phyloP scores from a whole-genome alignment of 345 rosid species.

The Citrus unshiu region DNA sequence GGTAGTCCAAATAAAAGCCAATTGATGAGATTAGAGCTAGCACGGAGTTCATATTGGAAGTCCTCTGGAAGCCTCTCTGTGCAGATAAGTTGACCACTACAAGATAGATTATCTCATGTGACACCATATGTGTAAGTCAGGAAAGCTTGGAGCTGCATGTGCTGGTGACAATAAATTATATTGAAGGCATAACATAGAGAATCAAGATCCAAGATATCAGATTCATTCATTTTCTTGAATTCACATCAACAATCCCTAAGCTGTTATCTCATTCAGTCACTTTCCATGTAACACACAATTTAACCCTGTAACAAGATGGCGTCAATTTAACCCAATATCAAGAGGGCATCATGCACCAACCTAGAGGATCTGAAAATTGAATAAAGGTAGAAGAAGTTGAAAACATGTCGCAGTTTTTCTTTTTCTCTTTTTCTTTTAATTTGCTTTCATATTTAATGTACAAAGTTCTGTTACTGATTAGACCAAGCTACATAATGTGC shows the following conservation, averaged over 20 bases:
- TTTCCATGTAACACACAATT: constrained; percentile 18
- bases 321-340: constrained; percentile 29
- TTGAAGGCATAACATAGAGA: constrained; percentile 26
- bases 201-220: constrained; percentile 44
- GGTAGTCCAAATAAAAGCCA: neutral
- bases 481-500: neutral
- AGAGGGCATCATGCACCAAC: neutral
- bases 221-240: neutral
- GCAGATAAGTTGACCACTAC: neutral
- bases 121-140: neutral
- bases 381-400: constrained; percentile 7
- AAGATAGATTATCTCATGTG: neutral
- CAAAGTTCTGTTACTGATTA: too few species aligned
- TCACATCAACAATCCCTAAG: constrained; percentile 36
- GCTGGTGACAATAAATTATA: too few species aligned
- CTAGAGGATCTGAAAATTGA: constrained; percentile 22
- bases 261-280: constrained; percentile 46
- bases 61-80: neutral
- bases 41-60: neutral
- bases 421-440: neutral
- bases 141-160: neutral
- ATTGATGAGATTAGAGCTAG: neutral
- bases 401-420: neutral
- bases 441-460: neutral
- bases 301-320: too few species aligned